A percentile compares a stretch with the other conserved stretches of the same genome.
Conservation (phyloP, 2,329 filamentous ascomycete species). For the Bipolaris zeicola region DNA sequence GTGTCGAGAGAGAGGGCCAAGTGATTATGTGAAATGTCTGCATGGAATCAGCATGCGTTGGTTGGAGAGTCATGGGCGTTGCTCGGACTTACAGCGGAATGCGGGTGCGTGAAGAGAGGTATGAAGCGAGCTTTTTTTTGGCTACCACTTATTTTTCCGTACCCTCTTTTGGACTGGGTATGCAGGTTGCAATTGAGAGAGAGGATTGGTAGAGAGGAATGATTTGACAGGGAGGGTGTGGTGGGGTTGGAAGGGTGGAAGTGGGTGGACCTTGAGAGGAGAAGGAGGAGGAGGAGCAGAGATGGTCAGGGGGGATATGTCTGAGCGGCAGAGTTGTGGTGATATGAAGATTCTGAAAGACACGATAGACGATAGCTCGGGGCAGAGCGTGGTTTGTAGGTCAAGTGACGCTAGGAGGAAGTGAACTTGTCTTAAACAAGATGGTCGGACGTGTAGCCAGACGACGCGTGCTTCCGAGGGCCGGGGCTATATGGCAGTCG, state of each 20-base stretch:
- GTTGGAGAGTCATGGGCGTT: background rate
- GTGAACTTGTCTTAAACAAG: constrained; percentile 28
- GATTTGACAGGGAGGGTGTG: background rate
- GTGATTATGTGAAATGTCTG: constrained; percentile 6
- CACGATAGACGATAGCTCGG: constrained; percentile 15
- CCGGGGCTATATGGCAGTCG: constrained; percentile 24
- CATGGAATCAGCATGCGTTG: constrained; percentile 3
- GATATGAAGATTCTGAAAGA: constrained; percentile 16
- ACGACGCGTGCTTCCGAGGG: constrained; percentile 30
- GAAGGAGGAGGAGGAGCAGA: constrained; percentile 7
- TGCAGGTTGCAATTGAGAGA: constrained; percentile 1
- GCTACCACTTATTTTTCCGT: background rate
- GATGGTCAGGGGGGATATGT: constrained; percentile 11
- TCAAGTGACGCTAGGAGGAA: constrained; percentile 39
- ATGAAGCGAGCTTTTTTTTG: background rate
- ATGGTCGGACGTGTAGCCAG: constrained; percentile 22
- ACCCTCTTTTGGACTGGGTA: background rate
- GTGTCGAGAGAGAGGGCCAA: constrained; percentile 9
- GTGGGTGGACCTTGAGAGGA: constrained; percentile 13
- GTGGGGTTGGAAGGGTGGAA: constrained; percentile 8
- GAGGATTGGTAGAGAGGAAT: background rate
- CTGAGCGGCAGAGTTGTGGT: constrained; percentile 12
- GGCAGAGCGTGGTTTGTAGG: constrained; percentile 24
- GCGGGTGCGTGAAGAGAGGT: constrained; percentile 1
- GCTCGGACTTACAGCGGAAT: constrained; percentile 12